Conservation (phyloP, 2,329 filamentous ascomycete genomes). For the Nemania abortiva region DNA sequence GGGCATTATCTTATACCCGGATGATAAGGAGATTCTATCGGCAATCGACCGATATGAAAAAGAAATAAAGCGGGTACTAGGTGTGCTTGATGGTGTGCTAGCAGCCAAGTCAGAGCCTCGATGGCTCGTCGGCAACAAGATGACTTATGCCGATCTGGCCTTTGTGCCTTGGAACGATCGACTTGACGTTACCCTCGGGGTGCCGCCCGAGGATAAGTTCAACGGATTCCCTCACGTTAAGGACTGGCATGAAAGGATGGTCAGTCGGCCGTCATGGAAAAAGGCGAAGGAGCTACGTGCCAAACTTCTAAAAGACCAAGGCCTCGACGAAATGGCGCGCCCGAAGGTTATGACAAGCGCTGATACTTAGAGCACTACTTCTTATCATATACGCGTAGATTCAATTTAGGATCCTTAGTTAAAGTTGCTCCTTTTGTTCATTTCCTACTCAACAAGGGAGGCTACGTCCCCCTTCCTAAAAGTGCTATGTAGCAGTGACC, state of each 20-base stretch:
- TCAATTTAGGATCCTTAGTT: no score
- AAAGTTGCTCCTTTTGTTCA: no score
- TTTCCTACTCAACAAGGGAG: no score
- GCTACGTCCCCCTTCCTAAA: no score
- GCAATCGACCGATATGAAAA: conserved; percentile 16
- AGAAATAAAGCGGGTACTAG: conserved; percentile 15
- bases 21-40: conserved; percentile 19
- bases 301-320: conserved; percentile 54
- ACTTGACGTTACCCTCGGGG: conserved; percentile 40
- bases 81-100: conserved; percentile 7
- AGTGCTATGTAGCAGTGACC: no score
- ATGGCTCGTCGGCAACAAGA: conserved; percentile 39
- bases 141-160: conserved; percentile 38
- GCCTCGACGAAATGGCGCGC: conserved; percentile 24
- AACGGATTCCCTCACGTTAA: conserved; percentile 45
- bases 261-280: conserved; percentile 50
- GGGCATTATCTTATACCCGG: no score
- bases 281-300: conserved; percentile 50
- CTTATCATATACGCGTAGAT: no score
- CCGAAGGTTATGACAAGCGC: no score
- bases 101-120: neutral
- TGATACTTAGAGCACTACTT: no score
- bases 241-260: conserved; percentile 54
- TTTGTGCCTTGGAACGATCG: conserved; percentile 43
- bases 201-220: conserved; percentile 44